These are phyloP conservation scores for Penicillium sp. DNA, from an alignment of 2,329 filamentous ascomycete genomes.

Conservation along the genomic window DNA sequence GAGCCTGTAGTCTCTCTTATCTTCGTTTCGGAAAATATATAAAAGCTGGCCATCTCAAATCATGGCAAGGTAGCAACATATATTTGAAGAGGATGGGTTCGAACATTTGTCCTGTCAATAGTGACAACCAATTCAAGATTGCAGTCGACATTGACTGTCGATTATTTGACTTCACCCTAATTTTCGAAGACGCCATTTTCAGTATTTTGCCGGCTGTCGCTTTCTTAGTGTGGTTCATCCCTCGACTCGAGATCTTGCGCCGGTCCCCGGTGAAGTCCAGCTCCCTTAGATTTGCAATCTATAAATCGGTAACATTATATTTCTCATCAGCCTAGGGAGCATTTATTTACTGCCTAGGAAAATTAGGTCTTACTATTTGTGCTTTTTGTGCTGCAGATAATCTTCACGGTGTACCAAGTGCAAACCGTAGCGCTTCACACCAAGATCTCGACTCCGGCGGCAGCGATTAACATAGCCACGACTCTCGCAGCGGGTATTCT, in stretches of 20 bases:
- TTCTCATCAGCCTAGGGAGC: too few relatives aligned
- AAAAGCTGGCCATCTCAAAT: too few relatives aligned
- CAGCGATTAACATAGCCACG: not conserved
- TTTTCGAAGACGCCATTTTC: conserved; percentile 15
- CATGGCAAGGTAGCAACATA: too few relatives aligned
- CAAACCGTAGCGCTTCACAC: conserved; percentile 1
- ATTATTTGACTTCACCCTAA: conserved; percentile 2
- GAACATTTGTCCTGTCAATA: too few relatives aligned
- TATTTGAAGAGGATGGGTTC: too few relatives aligned
- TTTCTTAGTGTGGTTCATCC: conserved; percentile 4
- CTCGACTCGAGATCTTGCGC: conserved; percentile 1
- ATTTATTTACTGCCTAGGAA: not conserved
- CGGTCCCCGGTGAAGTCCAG: conserved; percentile 4
- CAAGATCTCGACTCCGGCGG: conserved; percentile 1
- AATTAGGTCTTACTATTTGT: conserved; percentile 4
- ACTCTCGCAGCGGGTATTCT: not conserved
- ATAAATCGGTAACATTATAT: too few relatives aligned
- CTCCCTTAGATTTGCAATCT: conserved; percentile 10
- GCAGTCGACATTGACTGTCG: not conserved
- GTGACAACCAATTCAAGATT: too few relatives aligned
- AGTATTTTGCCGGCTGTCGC: conserved; percentile 5
- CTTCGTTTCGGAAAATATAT: too few relatives aligned
- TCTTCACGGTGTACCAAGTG: conserved; percentile 4
- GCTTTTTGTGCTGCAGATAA: conserved; percentile 1
- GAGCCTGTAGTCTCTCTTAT: too few relatives aligned